Conservation (phyloP, 2,329 filamentous ascomycete genomes). For the Epicoccum nigrum region DNA sequence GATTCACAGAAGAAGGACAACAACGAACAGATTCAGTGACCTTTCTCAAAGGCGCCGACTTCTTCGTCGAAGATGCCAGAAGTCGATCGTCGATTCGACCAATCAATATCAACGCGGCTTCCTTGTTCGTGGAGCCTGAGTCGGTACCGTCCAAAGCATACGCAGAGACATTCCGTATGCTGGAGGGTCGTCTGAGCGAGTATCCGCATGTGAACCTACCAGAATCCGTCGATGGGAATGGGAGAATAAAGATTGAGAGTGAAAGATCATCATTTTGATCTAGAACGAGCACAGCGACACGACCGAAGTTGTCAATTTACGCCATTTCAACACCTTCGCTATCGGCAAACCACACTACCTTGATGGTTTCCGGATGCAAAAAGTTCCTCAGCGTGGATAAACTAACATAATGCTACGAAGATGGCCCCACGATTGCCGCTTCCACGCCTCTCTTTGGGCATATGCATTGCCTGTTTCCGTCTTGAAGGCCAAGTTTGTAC, state of each 20-base stretch:
- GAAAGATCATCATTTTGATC: conserved; percentile 5
- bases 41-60: conserved; percentile 19
- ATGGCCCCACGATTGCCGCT: no score
- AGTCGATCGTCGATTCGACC: conserved; percentile 16
- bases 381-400: no score
- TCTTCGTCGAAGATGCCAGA: conserved; percentile 27
- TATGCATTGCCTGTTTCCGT: no score
- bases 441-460: no score
- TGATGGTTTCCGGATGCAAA: no score
- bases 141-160: conserved; percentile 40
- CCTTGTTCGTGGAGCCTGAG: conserved; percentile 35
- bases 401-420: no score
- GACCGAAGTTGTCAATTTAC: neutral
- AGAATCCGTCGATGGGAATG: neutral
- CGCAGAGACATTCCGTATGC: conserved; percentile 35
- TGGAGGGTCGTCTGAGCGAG: conserved; percentile 28
- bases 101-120: conserved; percentile 27
- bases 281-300: neutral
- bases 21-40: conserved; percentile 13
- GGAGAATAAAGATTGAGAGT: conserved; percentile 10
- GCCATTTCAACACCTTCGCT: no score
- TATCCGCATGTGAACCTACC: conserved; percentile 23
- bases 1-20: conserved; percentile 26
- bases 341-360: no score
- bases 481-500: no score